A percentile compares a stretch with the other conserved stretches of the same genome.
Conservation (phyloP, 768 basidiomycete genomes). For the Tylopilus plumbeoviolaceoides region DNA sequence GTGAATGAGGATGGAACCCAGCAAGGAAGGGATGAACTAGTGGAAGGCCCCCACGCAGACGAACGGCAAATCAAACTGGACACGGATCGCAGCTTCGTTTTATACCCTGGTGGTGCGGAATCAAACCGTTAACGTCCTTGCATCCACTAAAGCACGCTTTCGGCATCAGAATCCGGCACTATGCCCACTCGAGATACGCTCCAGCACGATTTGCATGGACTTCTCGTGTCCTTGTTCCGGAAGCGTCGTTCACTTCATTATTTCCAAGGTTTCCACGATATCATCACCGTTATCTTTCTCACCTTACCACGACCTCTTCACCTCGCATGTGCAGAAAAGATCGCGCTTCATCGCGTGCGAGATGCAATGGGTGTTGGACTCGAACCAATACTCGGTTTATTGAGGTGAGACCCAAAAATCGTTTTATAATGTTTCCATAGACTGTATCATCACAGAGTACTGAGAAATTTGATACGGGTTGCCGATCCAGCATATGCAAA, state of each 20-base stretch:
- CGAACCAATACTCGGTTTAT: constrained; percentile 78
- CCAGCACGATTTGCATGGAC: constrained; percentile 61
- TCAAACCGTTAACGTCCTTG: constrained; percentile 9
- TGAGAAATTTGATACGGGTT: constrained; percentile 67
- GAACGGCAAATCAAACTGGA: constrained; percentile 87
- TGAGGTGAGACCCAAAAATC: constrained; percentile 44
- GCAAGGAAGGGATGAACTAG: background rate
- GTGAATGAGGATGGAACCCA: background rate
- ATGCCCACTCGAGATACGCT: constrained; percentile 42
- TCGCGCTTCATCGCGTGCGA: constrained; percentile 44
- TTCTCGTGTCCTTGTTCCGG: constrained; percentile 74
- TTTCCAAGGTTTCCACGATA: constrained; percentile 93
- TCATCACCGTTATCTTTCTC: constrained; percentile 77
- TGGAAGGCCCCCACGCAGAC: constrained; percentile 51
- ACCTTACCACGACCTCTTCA: constrained; percentile 63
- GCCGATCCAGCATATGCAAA: constrained; percentile 67
- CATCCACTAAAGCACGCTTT: constrained; percentile 4
- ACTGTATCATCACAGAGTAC: constrained; percentile 43
- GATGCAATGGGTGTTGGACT: constrained; percentile 87
- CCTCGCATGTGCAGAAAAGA: constrained; percentile 44
- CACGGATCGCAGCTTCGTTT: constrained; percentile 89
- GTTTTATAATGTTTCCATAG: background rate
- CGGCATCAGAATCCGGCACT: constrained; percentile 16
- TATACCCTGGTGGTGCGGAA: constrained; percentile 80
- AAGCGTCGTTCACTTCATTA: constrained; percentile 71